phyloP scores from a whole-genome alignment of 176 grass and related monocot species.

The Puya raimondii region DNA sequence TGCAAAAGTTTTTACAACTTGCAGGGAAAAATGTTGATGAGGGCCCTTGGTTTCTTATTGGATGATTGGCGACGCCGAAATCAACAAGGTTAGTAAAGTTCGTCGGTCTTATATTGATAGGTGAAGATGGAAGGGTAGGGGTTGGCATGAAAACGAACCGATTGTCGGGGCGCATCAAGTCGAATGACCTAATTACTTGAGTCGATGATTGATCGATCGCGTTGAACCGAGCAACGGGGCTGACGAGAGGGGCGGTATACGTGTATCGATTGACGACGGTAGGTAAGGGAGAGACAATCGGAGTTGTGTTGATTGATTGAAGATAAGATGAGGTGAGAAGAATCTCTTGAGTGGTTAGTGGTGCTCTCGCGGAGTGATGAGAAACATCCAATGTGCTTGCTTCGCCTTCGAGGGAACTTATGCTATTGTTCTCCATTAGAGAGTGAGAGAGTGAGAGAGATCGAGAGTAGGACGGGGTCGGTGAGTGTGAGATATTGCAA shows the following conservation, averaged over 20 bases:
- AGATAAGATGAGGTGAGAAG: neutral
- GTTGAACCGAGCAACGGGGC: neutral
- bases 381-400: neutral
- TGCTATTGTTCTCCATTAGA: neutral
- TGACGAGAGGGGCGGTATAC: neutral
- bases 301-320: neutral
- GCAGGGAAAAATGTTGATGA: neutral
- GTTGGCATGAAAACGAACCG: constrained; percentile 3
- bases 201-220: neutral
- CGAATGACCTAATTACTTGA: neutral
- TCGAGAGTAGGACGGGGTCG: neutral
- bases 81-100: neutral
- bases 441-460: neutral
- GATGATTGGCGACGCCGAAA: neutral
- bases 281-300: neutral
- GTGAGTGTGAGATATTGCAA: neutral
- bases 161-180: neutral
- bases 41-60: neutral
- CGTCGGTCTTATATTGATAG: neutral
- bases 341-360: neutral
- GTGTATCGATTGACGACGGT: neutral
- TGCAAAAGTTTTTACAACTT: too few species aligned
- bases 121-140: neutral
- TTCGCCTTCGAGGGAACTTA: neutral
- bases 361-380: neutral